Percentiles rank a stretch among this genome's conserved stretches.
Evolutionary conservation across 306 rosid genomes (phyloP).

Genomic region (Ormosia emarginata): DNA sequence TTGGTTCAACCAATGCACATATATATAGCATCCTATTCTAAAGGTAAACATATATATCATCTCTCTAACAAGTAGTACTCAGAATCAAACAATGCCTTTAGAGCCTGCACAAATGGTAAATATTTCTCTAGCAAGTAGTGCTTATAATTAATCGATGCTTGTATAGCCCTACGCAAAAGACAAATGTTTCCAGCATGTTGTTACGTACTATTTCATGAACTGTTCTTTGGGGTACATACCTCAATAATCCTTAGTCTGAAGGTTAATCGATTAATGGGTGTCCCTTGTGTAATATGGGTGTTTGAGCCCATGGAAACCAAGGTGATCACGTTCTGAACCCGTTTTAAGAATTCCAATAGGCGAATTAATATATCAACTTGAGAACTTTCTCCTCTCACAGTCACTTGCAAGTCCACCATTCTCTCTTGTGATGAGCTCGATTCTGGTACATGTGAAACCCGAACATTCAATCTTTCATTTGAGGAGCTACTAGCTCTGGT

Average conservation of each 20-base stretch:
- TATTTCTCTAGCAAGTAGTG: background rate
- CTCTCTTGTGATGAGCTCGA: conserved; percentile 45
- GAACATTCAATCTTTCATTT: conserved; percentile 44
- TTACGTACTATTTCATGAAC: background rate
- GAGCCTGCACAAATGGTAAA: background rate
- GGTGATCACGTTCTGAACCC: conserved; percentile 34
- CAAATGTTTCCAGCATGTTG: background rate
- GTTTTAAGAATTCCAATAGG: conserved; percentile 64
- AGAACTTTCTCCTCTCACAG: conserved; percentile 41
- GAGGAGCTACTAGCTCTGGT: conserved; percentile 23
- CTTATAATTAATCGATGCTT: background rate
- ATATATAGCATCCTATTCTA: background rate
- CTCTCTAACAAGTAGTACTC: too few relatives aligned
- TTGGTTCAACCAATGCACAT: background rate
- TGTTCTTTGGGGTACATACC: conserved; percentile 31
- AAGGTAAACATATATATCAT: background rate
- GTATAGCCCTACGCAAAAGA: background rate
- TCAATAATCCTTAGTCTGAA: conserved; percentile 62
- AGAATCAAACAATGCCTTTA: background rate
- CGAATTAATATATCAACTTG: conserved; percentile 49
- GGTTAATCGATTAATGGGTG: conserved; percentile 36
- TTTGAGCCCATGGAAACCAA: conserved; percentile 64
- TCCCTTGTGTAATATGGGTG: conserved; percentile 35
- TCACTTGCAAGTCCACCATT: conserved; percentile 59
- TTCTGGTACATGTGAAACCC: conserved; percentile 38